A percentile compares a stretch with the other conserved stretches of the same genome.
These are phyloP conservation scores for Globisporangium splendens DNA, from an alignment of 352 stramenopile genomes.

Conservation along the genomic window DNA sequence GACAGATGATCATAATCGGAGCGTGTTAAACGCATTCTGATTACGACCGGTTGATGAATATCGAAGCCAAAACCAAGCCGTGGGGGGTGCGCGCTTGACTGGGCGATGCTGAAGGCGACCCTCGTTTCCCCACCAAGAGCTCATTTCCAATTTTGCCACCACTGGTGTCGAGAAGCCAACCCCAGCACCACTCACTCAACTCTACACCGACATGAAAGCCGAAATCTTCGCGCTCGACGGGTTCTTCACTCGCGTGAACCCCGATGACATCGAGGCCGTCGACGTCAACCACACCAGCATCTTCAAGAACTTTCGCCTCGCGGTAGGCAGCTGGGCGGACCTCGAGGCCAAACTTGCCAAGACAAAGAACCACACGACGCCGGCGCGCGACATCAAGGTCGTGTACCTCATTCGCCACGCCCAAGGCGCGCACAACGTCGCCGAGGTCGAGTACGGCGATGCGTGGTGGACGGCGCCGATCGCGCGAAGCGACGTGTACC, in stretches of 20 bases:
- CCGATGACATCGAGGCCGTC: background rate
- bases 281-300: slow-evolving; percentile 8
- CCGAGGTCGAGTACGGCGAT: slow-evolving; percentile 41
- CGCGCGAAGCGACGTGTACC: slow-evolving; percentile 46
- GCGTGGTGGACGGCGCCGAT: slow-evolving; percentile 55
- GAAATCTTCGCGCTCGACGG: slow-evolving; percentile 18
- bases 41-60: too few species aligned
- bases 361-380: background rate
- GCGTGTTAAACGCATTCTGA: too few species aligned
- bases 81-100: too few species aligned
- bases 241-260: slow-evolving; percentile 19
- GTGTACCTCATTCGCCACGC: slow-evolving; percentile 71
- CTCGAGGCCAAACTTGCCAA: slow-evolving; percentile 14
- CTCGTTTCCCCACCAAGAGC: background rate
- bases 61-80: too few species aligned
- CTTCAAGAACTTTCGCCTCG: slow-evolving; percentile 28
- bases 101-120: too few species aligned
- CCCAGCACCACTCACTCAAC: background rate
- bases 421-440: slow-evolving; percentile 61
- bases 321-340: slow-evolving; percentile 19
- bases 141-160: background rate
- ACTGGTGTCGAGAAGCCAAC: background rate
- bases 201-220: background rate
- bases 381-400: slow-evolving; percentile 40
- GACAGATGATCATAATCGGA: too few species aligned